phyloP scores from a whole-genome alignment of 495 filamentous ascomycete species.

The Bombardia bombarda region DNA sequence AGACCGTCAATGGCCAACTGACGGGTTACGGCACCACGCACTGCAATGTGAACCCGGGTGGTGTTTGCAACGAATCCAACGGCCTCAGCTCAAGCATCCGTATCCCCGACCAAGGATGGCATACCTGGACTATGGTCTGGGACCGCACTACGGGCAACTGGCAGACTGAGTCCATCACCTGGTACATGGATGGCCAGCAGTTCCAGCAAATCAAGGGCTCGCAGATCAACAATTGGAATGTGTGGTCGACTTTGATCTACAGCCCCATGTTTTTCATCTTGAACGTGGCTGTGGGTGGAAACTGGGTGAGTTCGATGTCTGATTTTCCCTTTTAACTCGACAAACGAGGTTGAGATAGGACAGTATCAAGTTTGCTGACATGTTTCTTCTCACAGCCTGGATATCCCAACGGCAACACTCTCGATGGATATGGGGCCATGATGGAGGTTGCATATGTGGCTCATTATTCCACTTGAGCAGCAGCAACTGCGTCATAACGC shows the following conservation, averaged over 20 bases:
- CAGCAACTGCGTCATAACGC: too few species aligned
- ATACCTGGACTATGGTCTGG: slow-evolving; percentile 38
- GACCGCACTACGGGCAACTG: slow-evolving; percentile 32
- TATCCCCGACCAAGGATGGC: slow-evolving; percentile 36
- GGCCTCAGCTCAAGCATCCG: slow-evolving; percentile 26
- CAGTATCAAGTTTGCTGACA: not conserved
- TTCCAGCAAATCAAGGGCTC: slow-evolving; percentile 33
- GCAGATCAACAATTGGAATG: slow-evolving; percentile 23
- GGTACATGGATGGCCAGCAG: slow-evolving; percentile 36
- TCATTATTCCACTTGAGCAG: slow-evolving; percentile 20
- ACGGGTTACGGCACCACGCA: slow-evolving; percentile 41
- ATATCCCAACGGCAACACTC: slow-evolving; percentile 28
- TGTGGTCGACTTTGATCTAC: slow-evolving; percentile 32
- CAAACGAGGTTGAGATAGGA: not conserved
- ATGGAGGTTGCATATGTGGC: slow-evolving; percentile 43
- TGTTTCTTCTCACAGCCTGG: slow-evolving; percentile 24
- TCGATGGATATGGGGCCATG: slow-evolving; percentile 32
- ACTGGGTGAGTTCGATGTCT: slow-evolving; percentile 30
- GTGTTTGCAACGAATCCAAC: slow-evolving; percentile 38
- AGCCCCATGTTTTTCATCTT: slow-evolving; percentile 36
- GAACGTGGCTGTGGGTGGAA: slow-evolving; percentile 45
- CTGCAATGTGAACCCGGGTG: slow-evolving; percentile 34
- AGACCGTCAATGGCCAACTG: slow-evolving; percentile 37
- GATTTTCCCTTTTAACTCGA: not conserved
- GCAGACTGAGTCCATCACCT: slow-evolving; percentile 37